Base-by-base conservation (phyloP, 768 basidiomycete species). In the Cubamyces lactineus region DNA sequence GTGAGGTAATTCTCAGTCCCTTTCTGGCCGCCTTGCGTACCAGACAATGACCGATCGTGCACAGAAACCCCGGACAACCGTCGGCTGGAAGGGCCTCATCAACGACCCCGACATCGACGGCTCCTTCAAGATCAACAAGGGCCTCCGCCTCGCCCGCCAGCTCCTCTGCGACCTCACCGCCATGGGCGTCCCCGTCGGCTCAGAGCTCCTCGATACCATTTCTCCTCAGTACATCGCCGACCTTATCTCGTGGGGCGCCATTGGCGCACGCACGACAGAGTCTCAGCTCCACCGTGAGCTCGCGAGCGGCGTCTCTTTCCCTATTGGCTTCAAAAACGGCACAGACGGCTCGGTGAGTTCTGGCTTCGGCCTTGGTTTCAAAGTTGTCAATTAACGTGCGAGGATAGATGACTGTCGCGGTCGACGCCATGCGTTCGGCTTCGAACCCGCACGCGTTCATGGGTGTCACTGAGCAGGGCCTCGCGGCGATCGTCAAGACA, bases 321-420 rank as follows among this genome's bases (percentile, higher is more conserved):
- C 97, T 21, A 94, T 98, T 66, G 93, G 94, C 9, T 99, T 99
- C 87, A 99, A 99, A 77, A 99, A 99, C 73, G 96, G 97, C 56
- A 99, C 97, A 3, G 96, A 98, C 74, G 97, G 97, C 57, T 87
- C 86, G 45, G 68, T 73, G 38, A 50, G 69, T 63, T 11, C 43
- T 45, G 16, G 12, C 50, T 8, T 58, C 59, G 34, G 19, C 7
- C 9, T 41, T 28, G 28, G 11, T 53, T 24, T 62, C 1, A 59
- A 62, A 34, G 63, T 58, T 23, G 41, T 28, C 38, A 34, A 2
- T 13, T 7, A 9, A 39, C 21, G 19, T 42, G 2, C 45, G n/a
- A 24, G 2, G 24, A 24, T 72, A 74, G 63, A 88, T 98, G 51
- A 78, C 84, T 0, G 93, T 98, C 39, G 96, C 96, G 2, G 91